Percentiles rank a stretch among this genome's conserved stretches.
Conservation (phyloP, 495 filamentous ascomycete species). For the Lophiostoma macrostomum region DNA sequence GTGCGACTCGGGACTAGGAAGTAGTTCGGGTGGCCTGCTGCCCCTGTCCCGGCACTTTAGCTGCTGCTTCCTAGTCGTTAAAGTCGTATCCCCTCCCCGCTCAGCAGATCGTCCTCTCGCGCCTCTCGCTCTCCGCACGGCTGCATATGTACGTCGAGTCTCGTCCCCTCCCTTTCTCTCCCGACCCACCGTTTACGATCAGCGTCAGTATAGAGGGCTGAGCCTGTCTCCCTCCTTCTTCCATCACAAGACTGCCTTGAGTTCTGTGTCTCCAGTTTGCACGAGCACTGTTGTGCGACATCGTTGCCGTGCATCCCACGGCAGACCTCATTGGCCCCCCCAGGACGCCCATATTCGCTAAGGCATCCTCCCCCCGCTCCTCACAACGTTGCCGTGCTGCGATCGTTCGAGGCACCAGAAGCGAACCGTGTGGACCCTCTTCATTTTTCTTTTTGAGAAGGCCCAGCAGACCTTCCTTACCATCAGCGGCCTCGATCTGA, state of each 20-base stretch:
- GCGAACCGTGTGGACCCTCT: slow-evolving; percentile 13
- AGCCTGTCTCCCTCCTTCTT: too few relatives aligned
- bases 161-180: not conserved
- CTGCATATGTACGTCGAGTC: slow-evolving; percentile 14
- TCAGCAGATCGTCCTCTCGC: slow-evolving; percentile 30
- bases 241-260: not conserved
- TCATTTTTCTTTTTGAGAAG: not conserved
- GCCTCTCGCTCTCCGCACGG: slow-evolving; percentile 24
- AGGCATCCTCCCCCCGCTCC: slow-evolving; percentile 21
- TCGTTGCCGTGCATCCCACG: slow-evolving; percentile 10
- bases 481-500: not conserved
- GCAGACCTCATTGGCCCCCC: slow-evolving; percentile 15
- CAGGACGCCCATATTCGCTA: slow-evolving; percentile 25
- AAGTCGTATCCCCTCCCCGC: slow-evolving; percentile 32
- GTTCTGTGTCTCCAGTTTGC: not conserved
- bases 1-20: slow-evolving; percentile 10
- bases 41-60: slow-evolving; percentile 28
- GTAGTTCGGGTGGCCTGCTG: slow-evolving; percentile 6
- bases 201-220: not conserved
- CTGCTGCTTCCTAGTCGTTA: slow-evolving; percentile 23
- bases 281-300: slow-evolving; percentile 21
- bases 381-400: slow-evolving; percentile 14
- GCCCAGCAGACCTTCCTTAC: not conserved
- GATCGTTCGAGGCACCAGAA: slow-evolving; percentile 25
- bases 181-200: not conserved